These are phyloP conservation scores for Acacia confusa DNA, from an alignment of 306 rosid genomes.

Conservation along the genomic window DNA sequence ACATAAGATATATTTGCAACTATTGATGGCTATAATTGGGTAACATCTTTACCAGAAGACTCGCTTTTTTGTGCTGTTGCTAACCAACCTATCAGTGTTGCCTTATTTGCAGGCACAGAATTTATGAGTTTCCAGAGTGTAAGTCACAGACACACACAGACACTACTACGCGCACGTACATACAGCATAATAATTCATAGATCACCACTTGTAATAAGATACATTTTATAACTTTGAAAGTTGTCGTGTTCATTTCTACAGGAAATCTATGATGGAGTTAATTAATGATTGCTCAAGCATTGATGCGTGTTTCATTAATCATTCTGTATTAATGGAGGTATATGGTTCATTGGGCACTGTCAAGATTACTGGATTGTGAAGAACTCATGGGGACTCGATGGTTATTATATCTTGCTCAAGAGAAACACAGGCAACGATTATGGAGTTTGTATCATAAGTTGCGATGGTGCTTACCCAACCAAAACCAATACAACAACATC, in stretches of 20 bases:
- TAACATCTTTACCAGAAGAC: neutral
- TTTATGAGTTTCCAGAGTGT: neutral
- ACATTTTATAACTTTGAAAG: neutral
- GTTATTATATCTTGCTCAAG: no score
- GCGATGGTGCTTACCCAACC: neutral
- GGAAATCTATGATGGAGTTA: neutral
- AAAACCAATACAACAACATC: neutral
- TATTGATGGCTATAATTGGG: neutral
- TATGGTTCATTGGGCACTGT: neutral
- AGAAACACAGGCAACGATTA: neutral
- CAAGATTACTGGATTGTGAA: no score
- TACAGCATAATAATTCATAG: neutral
- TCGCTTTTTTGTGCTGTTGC: neutral
- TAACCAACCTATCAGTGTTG: neutral
- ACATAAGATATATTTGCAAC: neutral
- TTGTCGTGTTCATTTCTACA: neutral
- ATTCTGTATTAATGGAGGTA: neutral
- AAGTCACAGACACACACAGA: neutral
- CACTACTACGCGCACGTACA: no score
- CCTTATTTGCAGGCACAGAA: neutral
- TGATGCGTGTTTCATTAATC: neutral
- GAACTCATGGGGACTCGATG: no score
- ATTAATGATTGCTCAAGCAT: neutral
- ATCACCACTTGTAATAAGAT: neutral
- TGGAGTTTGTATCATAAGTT: neutral